Percentiles rank a stretch among this genome's conserved stretches.
Evolutionary conservation across 2,329 filamentous ascomycete genomes (phyloP).

Genomic region (Fusarium sp.): DNA sequence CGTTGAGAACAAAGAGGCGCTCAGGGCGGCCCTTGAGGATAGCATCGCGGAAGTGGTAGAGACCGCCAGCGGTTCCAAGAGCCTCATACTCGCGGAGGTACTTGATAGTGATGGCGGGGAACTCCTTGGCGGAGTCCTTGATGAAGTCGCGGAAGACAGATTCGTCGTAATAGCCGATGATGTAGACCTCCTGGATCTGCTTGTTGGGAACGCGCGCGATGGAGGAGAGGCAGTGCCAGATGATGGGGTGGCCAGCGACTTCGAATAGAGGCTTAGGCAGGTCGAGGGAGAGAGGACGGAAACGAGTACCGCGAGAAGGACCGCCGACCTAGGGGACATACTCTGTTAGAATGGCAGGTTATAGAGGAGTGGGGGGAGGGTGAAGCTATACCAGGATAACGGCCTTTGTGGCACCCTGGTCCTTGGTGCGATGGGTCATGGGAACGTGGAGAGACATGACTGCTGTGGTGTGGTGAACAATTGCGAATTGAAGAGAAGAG

Average conservation of each 20-base stretch:
- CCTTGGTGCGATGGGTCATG: slow-evolving; percentile 61
- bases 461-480: neutral
- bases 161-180: slow-evolving; percentile 99
- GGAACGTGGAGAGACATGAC: slow-evolving; percentile 70
- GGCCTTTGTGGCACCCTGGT: slow-evolving; percentile 82
- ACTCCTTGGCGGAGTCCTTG: slow-evolving; percentile 86
- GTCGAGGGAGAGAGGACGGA: slow-evolving; percentile 94
- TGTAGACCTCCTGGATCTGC: slow-evolving; percentile 90
- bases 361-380: slow-evolving; percentile 4
- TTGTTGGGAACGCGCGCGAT: slow-evolving; percentile 87
- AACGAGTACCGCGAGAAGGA: slow-evolving; percentile 93
- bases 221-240: slow-evolving; percentile 96
- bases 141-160: slow-evolving; percentile 97
- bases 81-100: slow-evolving; percentile 98
- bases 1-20: slow-evolving; percentile 96
- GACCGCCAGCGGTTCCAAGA: slow-evolving; percentile 91
- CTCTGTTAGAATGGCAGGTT: slow-evolving; percentile 45
- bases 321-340: slow-evolving; percentile 79
- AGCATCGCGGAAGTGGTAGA: slow-evolving; percentile 99
- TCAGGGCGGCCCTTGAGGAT: slow-evolving; percentile 97
- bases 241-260: slow-evolving; percentile 97
- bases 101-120: slow-evolving; percentile 86
- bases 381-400: slow-evolving; percentile 81
- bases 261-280: slow-evolving; percentile 99
- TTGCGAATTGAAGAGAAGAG: neutral